Percentiles rank a stretch among this genome's conserved stretches.
These are phyloP conservation scores for Aurifilum marmelostoma DNA, from an alignment of 2,329 filamentous ascomycete genomes.

Conservation along the genomic window DNA sequence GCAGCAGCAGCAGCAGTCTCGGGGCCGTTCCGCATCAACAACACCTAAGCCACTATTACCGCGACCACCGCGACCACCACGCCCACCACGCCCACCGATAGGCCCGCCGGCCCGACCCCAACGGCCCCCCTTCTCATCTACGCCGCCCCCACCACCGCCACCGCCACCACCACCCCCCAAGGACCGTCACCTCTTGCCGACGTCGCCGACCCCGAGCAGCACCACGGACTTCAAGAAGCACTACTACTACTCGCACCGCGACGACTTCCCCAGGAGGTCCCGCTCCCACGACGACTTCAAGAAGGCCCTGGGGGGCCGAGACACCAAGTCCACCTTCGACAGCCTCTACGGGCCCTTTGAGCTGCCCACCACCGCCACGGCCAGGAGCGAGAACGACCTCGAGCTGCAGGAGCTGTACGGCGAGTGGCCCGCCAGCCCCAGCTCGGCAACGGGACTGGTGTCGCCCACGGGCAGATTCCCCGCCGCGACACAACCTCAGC, in stretches of 20 bases:
- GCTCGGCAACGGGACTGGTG: slow-evolving; percentile 2
- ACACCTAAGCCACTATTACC: slow-evolving; percentile 18
- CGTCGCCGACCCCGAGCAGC: slow-evolving; percentile 12
- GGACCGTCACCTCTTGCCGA: background rate
- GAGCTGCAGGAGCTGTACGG: slow-evolving; percentile 16
- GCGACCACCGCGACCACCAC: slow-evolving; percentile 19
- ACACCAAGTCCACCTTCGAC: slow-evolving; percentile 16
- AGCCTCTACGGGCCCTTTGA: slow-evolving; percentile 26
- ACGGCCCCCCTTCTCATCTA: background rate
- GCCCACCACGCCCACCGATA: slow-evolving; percentile 2
- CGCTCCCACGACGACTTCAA: slow-evolving; percentile 12
- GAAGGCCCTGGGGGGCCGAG: background rate
- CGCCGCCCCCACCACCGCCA: background rate
- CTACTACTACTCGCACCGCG: slow-evolving; percentile 3
- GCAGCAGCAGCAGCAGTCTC: no score
- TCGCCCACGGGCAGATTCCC: slow-evolving; percentile 1
- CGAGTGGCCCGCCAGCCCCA: slow-evolving; percentile 12
- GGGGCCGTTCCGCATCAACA: background rate
- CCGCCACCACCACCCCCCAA: slow-evolving; percentile 2
- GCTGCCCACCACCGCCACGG: slow-evolving; percentile 9
- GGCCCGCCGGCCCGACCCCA: background rate
- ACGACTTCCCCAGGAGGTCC: background rate
- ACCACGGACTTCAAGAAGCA: slow-evolving; percentile 16
- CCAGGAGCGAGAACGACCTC: slow-evolving; percentile 8
- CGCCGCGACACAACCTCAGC: no score